Conservation (phyloP, 129 eudicot species). For the Kitagawia praeruptora region DNA sequence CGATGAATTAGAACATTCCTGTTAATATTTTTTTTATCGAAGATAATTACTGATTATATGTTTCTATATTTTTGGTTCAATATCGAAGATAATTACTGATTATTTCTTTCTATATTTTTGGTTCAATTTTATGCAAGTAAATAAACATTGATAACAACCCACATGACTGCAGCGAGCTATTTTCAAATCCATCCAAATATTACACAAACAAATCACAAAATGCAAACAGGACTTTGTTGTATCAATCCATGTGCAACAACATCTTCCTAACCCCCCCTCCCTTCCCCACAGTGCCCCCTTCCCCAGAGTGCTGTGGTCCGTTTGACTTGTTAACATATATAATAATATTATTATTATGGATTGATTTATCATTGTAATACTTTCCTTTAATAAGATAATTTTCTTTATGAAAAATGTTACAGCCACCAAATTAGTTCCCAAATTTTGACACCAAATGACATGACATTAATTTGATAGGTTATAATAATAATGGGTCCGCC, state of each 20-base stretch:
- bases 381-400: too few relatives aligned
- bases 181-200: neutral
- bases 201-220: neutral
- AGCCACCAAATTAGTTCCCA: too few relatives aligned
- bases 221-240: slow-evolving; percentile 8
- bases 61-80: too few relatives aligned
- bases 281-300: too few relatives aligned
- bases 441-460: too few relatives aligned
- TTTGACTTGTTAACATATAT: neutral
- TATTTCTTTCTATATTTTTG: neutral
- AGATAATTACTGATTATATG: too few relatives aligned
- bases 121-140: neutral
- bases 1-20: too few relatives aligned
- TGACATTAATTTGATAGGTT: too few relatives aligned
- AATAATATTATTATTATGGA: neutral
- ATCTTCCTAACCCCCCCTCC: neutral
- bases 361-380: neutral
- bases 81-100: neutral
- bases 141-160: neutral
- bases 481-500: too few relatives aligned
- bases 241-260: slow-evolving; percentile 8
- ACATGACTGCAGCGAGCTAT: neutral
- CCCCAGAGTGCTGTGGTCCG: neutral
- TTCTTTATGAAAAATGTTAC: too few relatives aligned
- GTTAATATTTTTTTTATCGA: too few relatives aligned